Evolutionary conservation across 179 eudicot species (phyloP).

Genomic region (Actinidia arguta): DNA sequence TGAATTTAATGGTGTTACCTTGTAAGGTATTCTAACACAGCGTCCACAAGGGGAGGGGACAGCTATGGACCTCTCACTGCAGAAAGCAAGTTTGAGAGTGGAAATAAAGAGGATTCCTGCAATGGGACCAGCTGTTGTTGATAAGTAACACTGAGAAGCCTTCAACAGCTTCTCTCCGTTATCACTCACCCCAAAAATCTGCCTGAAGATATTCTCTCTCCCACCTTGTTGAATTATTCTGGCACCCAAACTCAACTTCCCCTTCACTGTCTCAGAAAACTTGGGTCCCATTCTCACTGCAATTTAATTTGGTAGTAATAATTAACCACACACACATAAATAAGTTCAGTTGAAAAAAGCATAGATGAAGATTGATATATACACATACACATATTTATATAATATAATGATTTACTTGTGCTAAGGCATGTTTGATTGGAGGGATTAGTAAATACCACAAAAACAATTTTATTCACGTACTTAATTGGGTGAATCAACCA

Average conservation of each 20-base stretch:
- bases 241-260: slow-evolving; percentile 67
- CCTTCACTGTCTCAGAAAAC: slow-evolving; percentile 53
- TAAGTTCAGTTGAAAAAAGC: background rate
- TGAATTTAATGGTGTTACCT: slow-evolving; percentile 34
- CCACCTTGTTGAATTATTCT: slow-evolving; percentile 55
- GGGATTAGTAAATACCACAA: too few species aligned
- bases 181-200: slow-evolving; percentile 34
- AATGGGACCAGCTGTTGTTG: slow-evolving; percentile 66
- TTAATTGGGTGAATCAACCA: too few species aligned
- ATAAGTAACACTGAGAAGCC: slow-evolving; percentile 58
- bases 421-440: too few species aligned
- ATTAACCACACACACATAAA: too few species aligned
- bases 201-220: slow-evolving; percentile 58
- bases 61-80: slow-evolving; percentile 58
- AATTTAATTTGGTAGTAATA: background rate
- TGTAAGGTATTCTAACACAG: slow-evolving; percentile 47
- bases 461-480: too few species aligned
- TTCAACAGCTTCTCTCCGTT: slow-evolving; percentile 51
- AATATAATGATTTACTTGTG: too few species aligned
- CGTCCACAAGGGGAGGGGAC: slow-evolving; percentile 42
- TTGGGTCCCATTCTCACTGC: slow-evolving; percentile 60
- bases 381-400: too few species aligned
- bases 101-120: slow-evolving; percentile 65
- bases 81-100: slow-evolving; percentile 49
- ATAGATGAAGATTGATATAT: background rate